A percentile compares a stretch with the other conserved stretches of the same genome.
These are phyloP conservation scores for Delonix regia DNA, from an alignment of 306 rosid species.

Conservation along the genomic window DNA sequence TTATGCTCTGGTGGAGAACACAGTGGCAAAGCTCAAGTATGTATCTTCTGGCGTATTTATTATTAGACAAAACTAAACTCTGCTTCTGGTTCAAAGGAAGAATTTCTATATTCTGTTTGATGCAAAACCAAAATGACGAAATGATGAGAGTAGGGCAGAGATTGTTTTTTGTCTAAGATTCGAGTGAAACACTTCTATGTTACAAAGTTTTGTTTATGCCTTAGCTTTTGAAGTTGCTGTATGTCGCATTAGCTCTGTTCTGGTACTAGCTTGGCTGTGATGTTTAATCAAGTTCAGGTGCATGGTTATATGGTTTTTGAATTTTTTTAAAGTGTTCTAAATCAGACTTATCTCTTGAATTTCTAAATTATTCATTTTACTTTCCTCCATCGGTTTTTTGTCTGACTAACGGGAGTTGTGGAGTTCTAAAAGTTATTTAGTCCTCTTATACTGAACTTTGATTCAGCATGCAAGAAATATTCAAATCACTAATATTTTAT, in stretches of 20 bases:
- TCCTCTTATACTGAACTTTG: background rate
- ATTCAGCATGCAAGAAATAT: background rate
- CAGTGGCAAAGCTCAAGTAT: slow-evolving; percentile 99
- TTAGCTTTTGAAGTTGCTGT: slow-evolving; percentile 4
- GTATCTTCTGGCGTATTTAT: slow-evolving; percentile 40
- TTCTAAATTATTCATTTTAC: background rate
- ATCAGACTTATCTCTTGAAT: background rate
- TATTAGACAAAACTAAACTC: slow-evolving; percentile 25
- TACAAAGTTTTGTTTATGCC: background rate
- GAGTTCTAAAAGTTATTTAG: background rate
- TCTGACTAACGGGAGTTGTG: background rate
- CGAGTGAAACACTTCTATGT: background rate
- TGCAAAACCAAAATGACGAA: slow-evolving; percentile 19
- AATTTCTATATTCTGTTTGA: slow-evolving; percentile 14
- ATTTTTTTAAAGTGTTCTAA: background rate
- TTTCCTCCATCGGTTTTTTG: background rate
- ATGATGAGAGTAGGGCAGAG: slow-evolving; percentile 14
- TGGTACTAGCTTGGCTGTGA: background rate
- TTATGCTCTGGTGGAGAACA: slow-evolving; percentile 99
- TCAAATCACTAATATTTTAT: no score
- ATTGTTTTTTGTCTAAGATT: background rate
- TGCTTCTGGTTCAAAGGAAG: slow-evolving; percentile 1
- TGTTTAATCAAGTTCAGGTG: background rate
- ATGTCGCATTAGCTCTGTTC: background rate
- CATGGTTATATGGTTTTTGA: background rate